Conservation (phyloP, 2,329 filamentous ascomycete genomes). For the Rutstroemia sp. region DNA sequence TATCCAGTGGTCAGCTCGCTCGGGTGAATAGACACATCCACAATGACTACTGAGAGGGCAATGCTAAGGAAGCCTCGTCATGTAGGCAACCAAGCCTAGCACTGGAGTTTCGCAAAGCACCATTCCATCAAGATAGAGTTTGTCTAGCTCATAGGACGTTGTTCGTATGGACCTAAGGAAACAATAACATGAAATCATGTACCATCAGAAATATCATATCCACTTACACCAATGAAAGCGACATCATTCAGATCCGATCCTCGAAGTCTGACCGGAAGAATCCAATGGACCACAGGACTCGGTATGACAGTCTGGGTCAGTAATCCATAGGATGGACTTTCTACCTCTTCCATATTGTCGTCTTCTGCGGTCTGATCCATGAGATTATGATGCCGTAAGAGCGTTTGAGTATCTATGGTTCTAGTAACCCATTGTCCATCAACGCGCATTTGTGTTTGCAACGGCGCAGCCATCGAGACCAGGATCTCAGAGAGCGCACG, state of each 20-base stretch:
- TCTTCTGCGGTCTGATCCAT: slow-evolving; percentile 29
- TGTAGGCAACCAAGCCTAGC: no score
- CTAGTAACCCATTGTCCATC: slow-evolving; percentile 31
- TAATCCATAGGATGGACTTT: slow-evolving; percentile 56
- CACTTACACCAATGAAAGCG: slow-evolving; percentile 71
- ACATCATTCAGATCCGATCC: slow-evolving; percentile 68
- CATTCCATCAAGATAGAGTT: no score
- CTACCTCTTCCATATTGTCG: slow-evolving; percentile 26
- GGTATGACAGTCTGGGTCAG: slow-evolving; percentile 71
- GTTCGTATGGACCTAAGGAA: slow-evolving; percentile 10
- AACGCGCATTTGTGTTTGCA: slow-evolving; percentile 24
- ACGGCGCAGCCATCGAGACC: slow-evolving; percentile 22
- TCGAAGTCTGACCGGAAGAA: slow-evolving; percentile 73
- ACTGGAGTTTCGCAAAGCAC: no score
- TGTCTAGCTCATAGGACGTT: no score
- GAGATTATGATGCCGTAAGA: slow-evolving; percentile 32
- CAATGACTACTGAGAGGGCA: no score
- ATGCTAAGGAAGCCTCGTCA: no score
- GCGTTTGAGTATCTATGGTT: slow-evolving; percentile 34
- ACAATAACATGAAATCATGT: neutral
- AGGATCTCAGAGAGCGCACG: neutral
- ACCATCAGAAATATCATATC: slow-evolving; percentile 10
- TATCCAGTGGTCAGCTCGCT: neutral
- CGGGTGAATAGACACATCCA: no score
- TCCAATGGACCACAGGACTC: slow-evolving; percentile 67